Percentiles rank a stretch among this genome's conserved stretches.
phyloP scores from a whole-genome alignment of 768 basidiomycete species.

The Rhizopogon vinicolor region DNA sequence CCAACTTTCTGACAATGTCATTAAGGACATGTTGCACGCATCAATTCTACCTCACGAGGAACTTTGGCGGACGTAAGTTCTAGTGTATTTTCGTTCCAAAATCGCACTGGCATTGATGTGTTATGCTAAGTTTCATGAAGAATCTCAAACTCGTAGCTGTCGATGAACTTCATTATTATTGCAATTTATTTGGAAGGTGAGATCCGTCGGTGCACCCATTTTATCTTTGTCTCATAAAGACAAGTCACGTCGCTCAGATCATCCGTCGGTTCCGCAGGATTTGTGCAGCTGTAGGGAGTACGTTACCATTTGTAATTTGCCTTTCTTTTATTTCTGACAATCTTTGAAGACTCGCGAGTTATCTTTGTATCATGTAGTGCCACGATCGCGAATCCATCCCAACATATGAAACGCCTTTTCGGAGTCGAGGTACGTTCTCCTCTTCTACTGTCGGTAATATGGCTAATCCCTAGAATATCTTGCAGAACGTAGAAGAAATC shows the following conservation, averaged over 20 bases:
- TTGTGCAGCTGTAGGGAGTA: conserved; percentile 75
- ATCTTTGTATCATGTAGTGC: conserved; percentile 86
- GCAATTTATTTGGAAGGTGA: conserved; percentile 75
- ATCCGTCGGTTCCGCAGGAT: conserved; percentile 72
- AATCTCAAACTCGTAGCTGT: conserved; percentile 75
- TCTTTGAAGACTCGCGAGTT: conserved; percentile 38
- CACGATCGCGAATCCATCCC: conserved; percentile 71
- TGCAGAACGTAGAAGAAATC: conserved; percentile 57
- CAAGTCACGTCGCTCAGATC: conserved; percentile 77
- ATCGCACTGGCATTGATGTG: conserved; percentile 3
- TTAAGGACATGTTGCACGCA: conserved; percentile 79
- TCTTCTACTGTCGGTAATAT: neutral
- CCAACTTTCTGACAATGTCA: neutral
- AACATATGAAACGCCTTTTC: conserved; percentile 76
- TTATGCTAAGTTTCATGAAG: conserved; percentile 56
- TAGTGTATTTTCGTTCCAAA: neutral
- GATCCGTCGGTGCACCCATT: neutral
- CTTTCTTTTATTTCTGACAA: neutral
- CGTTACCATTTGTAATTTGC: conserved; percentile 16
- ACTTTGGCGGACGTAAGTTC: conserved; percentile 62
- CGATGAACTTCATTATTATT: conserved; percentile 87
- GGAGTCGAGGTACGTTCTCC: conserved; percentile 42
- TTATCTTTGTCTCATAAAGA: neutral
- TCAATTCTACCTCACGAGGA: conserved; percentile 85
- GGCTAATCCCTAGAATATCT: neutral